Base-by-base conservation (phyloP, 768 basidiomycete genomes). In the Rhizopogon roseolus region DNA sequence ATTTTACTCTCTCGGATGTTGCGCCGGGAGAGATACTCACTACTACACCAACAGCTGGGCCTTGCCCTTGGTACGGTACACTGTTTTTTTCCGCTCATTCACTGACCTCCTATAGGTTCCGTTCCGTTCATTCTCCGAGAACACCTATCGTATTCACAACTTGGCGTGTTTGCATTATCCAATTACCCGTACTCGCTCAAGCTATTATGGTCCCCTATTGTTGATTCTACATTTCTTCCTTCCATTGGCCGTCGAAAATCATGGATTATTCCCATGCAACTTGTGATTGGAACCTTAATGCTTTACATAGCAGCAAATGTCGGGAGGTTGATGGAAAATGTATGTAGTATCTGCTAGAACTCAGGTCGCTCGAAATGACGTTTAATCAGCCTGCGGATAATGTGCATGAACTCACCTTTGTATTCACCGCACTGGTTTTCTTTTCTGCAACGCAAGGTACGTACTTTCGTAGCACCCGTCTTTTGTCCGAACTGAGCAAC, bases 241-340 rank as follows among this genome's bases (percentile, higher is more conserved):
- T 86, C 82, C 40, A 60, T 95, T 57, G 97, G 97, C n/a, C 86
- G 97, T 48, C 80, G 97, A 58, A 99, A 98, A 71, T 94, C 92
- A 57, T 99, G 97, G 97, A 98, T 99, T 60, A 87, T 98, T 57
- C 97, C 97, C 41, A 97, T 99, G 80, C 97, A 99, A 68, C 67
- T 86, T 32, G 83, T 93, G 58, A 89, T 98, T 48, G 97, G 93
- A 40, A 76, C 81, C 40, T 73, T 93, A 55, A 90, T 92, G 88
- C 62, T 90, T 37, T 85, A 84, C 62, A 85, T 92, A 56, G 88
- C 90, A 5, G 66, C 81, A 52, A 83, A 88, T 60, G 85, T 87
- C 6, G 79, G 93, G 62, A 80, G 79, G 59, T 73, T 95, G 58
- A 79, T 97, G 69, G 82, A 88, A 54, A 81, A 89, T 62, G 94